Percentiles rank a stretch among this genome's conserved stretches.
Evolutionary conservation across 257 asterid species (phyloP).

Genomic region (Leonotis leonurus): DNA sequence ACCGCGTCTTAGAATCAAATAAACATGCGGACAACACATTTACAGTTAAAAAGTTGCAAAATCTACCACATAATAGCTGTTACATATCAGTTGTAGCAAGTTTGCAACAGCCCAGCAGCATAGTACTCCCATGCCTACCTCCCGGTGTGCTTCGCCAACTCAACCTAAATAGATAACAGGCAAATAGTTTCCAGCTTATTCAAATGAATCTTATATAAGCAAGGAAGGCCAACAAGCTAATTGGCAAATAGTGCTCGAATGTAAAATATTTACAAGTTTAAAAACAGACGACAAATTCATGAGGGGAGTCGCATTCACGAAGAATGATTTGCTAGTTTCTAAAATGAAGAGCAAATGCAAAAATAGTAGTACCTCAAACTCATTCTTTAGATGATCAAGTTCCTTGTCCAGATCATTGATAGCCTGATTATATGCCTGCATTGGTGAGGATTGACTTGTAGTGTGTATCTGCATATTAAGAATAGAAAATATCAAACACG

Average conservation of each 20-base stretch:
- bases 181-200: not conserved
- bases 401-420: conserved; percentile 94
- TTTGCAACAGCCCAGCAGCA: conserved; percentile 1
- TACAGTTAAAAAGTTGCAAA: not conserved
- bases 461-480: conserved; percentile 68
- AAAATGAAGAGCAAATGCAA: not conserved
- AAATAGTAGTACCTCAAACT: conserved; percentile 52
- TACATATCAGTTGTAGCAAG: not conserved
- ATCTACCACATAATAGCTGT: not conserved
- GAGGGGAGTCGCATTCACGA: not conserved
- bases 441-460: conserved; percentile 90
- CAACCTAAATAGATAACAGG: conserved; percentile 22
- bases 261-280: not conserved
- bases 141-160: conserved; percentile 31
- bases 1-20: no score
- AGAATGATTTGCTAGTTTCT: not conserved
- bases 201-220: not conserved
- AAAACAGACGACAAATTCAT: not conserved
- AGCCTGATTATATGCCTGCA: conserved; percentile 99
- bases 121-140: conserved; percentile 25
- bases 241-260: not conserved
- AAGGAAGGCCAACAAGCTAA: not conserved
- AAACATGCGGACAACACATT: not conserved
- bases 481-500: conserved; percentile 5
- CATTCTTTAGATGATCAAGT: conserved; percentile 76